Conservation (phyloP, 2,329 filamentous ascomycete genomes). For the Anthostomella pinea region DNA sequence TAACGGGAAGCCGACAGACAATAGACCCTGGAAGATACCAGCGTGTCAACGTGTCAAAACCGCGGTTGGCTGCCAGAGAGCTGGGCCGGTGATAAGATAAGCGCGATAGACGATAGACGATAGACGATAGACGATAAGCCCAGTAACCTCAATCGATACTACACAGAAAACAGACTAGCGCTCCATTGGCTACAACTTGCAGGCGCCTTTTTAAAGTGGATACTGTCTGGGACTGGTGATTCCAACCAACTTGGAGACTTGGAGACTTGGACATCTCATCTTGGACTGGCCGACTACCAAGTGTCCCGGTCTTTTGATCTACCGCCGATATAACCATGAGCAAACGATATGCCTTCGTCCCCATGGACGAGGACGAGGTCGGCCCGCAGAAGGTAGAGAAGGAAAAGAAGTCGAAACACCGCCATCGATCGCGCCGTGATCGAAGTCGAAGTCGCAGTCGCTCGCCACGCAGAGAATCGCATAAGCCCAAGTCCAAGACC, state of each 20-base stretch:
- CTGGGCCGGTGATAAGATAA: constrained; percentile 27
- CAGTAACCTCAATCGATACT: no score
- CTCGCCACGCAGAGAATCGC: constrained; percentile 28
- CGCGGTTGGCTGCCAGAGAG: constrained; percentile 5
- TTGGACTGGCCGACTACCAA: neutral
- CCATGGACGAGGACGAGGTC: constrained; percentile 65
- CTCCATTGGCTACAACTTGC: no score
- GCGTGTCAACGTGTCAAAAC: constrained; percentile 30
- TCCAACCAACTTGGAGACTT: no score
- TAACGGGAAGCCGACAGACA: neutral
- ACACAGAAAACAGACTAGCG: no score
- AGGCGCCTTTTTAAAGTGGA: no score
- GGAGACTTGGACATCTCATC: no score
- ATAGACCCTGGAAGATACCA: constrained; percentile 14
- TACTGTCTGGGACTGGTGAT: no score
- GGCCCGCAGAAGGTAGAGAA: constrained; percentile 50
- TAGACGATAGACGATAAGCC: no score
- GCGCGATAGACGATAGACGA: constrained; percentile 2
- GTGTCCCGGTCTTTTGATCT: no score
- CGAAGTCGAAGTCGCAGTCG: constrained; percentile 29
- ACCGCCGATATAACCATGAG: constrained; percentile 38
- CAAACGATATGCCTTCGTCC: constrained; percentile 65
- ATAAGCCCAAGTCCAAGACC: constrained; percentile 36
- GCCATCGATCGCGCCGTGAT: constrained; percentile 8
- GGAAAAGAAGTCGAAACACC: constrained; percentile 42